Evolutionary conservation across 805 yeast species (phyloP), one percentile per base, ranked within the genome.

Genomic region (Candida succiphila): DNA sequence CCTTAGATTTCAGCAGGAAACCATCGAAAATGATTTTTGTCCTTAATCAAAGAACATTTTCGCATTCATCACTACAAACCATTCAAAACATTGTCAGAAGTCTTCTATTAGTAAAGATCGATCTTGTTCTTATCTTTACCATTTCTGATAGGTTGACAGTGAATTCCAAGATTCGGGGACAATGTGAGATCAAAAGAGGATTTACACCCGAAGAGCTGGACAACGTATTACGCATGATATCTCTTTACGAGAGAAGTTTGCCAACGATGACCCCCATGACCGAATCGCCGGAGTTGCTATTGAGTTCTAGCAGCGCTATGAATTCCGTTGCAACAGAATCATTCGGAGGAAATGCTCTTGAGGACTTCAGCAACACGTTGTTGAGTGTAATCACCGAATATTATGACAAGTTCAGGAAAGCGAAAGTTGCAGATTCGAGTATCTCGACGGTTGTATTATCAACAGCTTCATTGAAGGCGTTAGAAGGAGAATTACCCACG

Each of bases 51-150:
- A 22, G 39, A 3, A 30, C 35, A 4, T 39, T 49, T 2, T 43
- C 48, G 8, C 28, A 39, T 2, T 36, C 37, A 14, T 49, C 60
- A 1, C 18, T 41, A 16, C 25, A 44, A 5, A 35, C 54, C 5
- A 34, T 56, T 12, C 48, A 50, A 26, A 58, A 58, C 30, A 54
- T 57, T 1, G 35, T 55, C 6, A 44, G 38, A 29, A 47, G 56
- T 31, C 33, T 58, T 6, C 29, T 47, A 15, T 29, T 58, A 29
- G 50, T 58, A 27, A 45, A 45, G 22, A 52, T 57, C 17, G 51
- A 52, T 19, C 36, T 58, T 2, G 33, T 37, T 9, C 14, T 55
- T 12, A 29, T 55, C 2, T 40, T 52, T 16, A 34, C 46, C 6
- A 48, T 56, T 3, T 31, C 48, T 9, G 29, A 36, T 5, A 24